phyloP scores from a whole-genome alignment of 2,329 filamentous ascomycete genomes.

The Arthroderma sp. region DNA sequence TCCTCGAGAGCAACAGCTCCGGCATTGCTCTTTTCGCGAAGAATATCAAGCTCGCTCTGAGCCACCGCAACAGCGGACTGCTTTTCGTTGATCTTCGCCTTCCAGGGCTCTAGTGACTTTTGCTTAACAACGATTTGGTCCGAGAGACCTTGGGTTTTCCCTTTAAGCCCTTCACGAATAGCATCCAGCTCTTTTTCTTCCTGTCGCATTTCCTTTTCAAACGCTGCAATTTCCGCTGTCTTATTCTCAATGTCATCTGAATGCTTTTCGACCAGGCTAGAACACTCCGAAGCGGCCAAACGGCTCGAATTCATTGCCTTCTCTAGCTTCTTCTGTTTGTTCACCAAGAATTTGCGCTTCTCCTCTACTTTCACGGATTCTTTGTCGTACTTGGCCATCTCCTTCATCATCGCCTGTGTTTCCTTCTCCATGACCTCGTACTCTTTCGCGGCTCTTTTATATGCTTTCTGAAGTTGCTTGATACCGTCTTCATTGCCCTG shows the following conservation, averaged over 20 bases:
- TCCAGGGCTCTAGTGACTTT: slow-evolving; percentile 91
- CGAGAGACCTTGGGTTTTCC: slow-evolving; percentile 89
- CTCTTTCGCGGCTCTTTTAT: slow-evolving; percentile 69
- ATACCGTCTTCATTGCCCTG: slow-evolving; percentile 81
- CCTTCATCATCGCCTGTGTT: slow-evolving; percentile 64
- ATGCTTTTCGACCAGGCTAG: slow-evolving; percentile 65
- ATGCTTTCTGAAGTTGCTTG: slow-evolving; percentile 74
- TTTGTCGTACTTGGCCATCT: slow-evolving; percentile 87
- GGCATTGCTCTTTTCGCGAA: slow-evolving; percentile 78
- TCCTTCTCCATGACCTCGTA: slow-evolving; percentile 73
- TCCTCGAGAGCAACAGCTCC: slow-evolving; percentile 75
- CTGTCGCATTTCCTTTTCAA: slow-evolving; percentile 61
- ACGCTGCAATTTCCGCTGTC: slow-evolving; percentile 55
- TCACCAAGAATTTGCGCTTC: slow-evolving; percentile 83
- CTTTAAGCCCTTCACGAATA: slow-evolving; percentile 81
- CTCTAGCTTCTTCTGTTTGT: slow-evolving; percentile 89
- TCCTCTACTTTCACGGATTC: slow-evolving; percentile 96
- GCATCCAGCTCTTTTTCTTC: slow-evolving; percentile 70
- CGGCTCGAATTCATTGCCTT: slow-evolving; percentile 71
- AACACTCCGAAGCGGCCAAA: slow-evolving; percentile 58
- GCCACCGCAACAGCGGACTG: slow-evolving; percentile 88
- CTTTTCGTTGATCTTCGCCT: slow-evolving; percentile 91
- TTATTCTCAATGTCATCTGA: slow-evolving; percentile 65
- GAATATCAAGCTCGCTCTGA: slow-evolving; percentile 83
- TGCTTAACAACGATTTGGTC: slow-evolving; percentile 87